These are phyloP conservation scores for Myxozyma sirexii DNA, from an alignment of 805 yeast species.

Conservation along the genomic window DNA sequence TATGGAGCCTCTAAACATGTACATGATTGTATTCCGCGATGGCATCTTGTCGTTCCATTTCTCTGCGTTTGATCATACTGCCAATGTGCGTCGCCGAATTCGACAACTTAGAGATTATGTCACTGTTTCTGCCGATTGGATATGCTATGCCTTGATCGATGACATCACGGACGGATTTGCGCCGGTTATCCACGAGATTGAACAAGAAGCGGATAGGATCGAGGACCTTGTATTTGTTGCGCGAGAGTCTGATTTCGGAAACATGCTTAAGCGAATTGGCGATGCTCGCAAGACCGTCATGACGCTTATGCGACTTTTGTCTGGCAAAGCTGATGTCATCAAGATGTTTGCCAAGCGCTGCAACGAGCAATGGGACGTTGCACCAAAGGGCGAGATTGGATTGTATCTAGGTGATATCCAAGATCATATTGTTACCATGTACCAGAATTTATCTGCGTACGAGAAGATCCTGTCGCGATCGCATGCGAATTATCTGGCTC, in stretches of 20 bases:
- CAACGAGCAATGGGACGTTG: conserved; percentile 63
- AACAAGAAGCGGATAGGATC: conserved; percentile 64
- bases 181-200: conserved; percentile 60
- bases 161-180: conserved; percentile 68
- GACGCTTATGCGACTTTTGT: conserved; percentile 84
- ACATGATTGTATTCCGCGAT: conserved; percentile 62
- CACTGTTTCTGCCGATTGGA: conserved; percentile 63
- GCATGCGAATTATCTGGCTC: conserved; percentile 90
- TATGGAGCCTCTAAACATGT: conserved; percentile 62
- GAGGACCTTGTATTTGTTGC: conserved; percentile 84
- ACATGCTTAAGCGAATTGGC: conserved; percentile 80
- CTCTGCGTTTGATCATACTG: conserved; percentile 59
- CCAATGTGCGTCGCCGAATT: conserved; percentile 64
- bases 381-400: conserved; percentile 88
- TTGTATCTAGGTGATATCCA: conserved; percentile 92
- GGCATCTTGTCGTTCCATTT: conserved; percentile 65
- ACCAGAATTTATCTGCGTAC: conserved; percentile 82
- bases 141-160: conserved; percentile 66
- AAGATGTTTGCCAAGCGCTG: conserved; percentile 95
- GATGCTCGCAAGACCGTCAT: conserved; percentile 88
- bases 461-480: conserved; percentile 92
- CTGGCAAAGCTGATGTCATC: conserved; percentile 95
- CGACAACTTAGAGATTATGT: conserved; percentile 65
- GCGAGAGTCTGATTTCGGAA: conserved; percentile 70
- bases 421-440: conserved; percentile 96